Conservation (phyloP, 1,284 basidiomycete genomes). For the Tetrapyrgos nigripes region DNA sequence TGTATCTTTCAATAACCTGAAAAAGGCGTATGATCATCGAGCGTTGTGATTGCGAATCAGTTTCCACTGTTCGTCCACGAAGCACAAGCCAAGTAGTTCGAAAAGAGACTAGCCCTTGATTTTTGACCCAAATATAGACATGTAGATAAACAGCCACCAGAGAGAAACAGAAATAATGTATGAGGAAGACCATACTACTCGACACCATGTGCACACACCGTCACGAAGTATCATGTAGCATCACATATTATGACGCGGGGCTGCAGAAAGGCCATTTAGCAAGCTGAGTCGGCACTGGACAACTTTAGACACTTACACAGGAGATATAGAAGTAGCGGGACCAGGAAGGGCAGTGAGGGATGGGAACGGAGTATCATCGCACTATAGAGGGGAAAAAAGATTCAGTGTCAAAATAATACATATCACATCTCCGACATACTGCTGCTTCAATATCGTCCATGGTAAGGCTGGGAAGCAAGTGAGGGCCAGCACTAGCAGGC, state of each 20-base stretch:
- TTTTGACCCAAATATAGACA: background rate
- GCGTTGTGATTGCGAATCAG: too few relatives aligned
- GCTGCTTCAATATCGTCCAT: conserved; percentile 42
- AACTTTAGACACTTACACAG: conserved; percentile 28
- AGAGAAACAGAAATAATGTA: too few relatives aligned
- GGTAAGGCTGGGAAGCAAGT: conserved; percentile 41
- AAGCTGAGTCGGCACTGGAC: background rate
- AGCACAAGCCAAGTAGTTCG: too few relatives aligned
- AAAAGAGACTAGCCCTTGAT: background rate
- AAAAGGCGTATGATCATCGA: background rate
- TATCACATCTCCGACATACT: conserved; percentile 22
- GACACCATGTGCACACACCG: too few relatives aligned
- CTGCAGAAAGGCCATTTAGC: background rate
- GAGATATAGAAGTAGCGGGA: conserved; percentile 30
- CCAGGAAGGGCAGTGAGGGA: conserved; percentile 29
- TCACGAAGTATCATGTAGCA: background rate
- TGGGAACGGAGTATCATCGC: conserved; percentile 36
- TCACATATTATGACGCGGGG: conserved; percentile 1
- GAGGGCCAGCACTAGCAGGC: conserved; percentile 23
- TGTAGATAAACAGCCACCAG: too few relatives aligned
- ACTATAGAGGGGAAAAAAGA: conserved; percentile 21
- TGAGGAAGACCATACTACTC: too few relatives aligned
- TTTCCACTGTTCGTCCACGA: too few relatives aligned
- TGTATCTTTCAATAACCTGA: background rate
- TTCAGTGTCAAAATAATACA: background rate